These are phyloP conservation scores for Penicillium ucsense DNA, from an alignment of 495 filamentous ascomycete species.

Conservation along the genomic window DNA sequence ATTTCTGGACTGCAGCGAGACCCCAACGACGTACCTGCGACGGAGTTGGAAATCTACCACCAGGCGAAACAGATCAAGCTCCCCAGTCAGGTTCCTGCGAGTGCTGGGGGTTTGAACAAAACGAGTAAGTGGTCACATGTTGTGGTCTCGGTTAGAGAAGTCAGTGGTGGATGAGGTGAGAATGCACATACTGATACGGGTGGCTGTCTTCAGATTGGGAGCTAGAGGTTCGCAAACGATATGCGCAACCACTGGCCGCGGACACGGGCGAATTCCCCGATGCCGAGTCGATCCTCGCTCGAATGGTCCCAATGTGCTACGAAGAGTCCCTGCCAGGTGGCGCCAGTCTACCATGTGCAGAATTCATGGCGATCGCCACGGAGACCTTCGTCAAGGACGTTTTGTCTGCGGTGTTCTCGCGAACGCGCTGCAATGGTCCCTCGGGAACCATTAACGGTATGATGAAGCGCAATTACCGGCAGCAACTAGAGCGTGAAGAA, in stretches of 20 bases:
- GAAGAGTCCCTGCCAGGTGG: constrained; percentile 77
- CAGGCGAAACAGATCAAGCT: constrained; percentile 56
- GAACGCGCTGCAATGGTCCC: constrained; percentile 71
- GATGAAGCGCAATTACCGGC: constrained; percentile 67
- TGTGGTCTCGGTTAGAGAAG: too few species aligned
- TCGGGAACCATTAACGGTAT: constrained; percentile 59
- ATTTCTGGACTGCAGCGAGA: constrained; percentile 42
- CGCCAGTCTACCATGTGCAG: constrained; percentile 59
- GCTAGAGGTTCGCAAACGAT: constrained; percentile 87
- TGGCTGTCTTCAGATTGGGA: constrained; percentile 56
- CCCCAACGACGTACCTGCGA: constrained; percentile 51
- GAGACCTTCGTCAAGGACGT: constrained; percentile 91
- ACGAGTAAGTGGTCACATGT: constrained; percentile 56
- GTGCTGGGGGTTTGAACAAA: constrained; percentile 73
- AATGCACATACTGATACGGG: constrained; percentile 10
- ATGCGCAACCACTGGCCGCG: constrained; percentile 70
- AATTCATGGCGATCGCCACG: constrained; percentile 81
- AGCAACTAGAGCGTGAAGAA: constrained; percentile 65
- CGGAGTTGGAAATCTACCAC: constrained; percentile 58
- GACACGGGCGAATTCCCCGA: constrained; percentile 95
- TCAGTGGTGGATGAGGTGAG: too few species aligned
- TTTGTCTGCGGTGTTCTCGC: constrained; percentile 64
- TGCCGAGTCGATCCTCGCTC: constrained; percentile 60
- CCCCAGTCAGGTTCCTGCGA: constrained; percentile 67
- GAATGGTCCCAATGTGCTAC: constrained; percentile 92